A percentile compares a stretch with the other conserved stretches of the same genome.
Evolutionary conservation across 1,284 basidiomycete genomes (phyloP).

Genomic region (Leucoagaricus sp.): DNA sequence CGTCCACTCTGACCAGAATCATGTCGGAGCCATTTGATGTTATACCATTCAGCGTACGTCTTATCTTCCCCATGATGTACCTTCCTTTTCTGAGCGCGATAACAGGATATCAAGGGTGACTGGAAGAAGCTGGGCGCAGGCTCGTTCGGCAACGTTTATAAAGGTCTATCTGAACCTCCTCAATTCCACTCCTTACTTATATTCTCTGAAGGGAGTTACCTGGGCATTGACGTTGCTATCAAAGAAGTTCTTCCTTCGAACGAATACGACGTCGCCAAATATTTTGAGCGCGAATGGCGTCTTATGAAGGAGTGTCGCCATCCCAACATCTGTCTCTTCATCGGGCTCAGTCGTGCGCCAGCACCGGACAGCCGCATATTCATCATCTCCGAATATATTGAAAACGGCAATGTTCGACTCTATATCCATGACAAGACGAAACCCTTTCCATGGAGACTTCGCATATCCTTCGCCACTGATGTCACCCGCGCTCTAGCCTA

Average conservation of each 20-base stretch:
- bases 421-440: constrained; percentile 82
- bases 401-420: constrained; percentile 83
- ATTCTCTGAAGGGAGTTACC: constrained; percentile 70
- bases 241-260: constrained; percentile 92
- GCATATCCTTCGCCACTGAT: constrained; percentile 93
- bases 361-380: constrained; percentile 82
- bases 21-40: constrained; percentile 76
- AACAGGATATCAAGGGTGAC: constrained; percentile 82
- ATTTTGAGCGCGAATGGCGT: constrained; percentile 97
- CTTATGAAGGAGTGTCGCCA: constrained; percentile 86
- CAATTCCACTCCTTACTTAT: constrained; percentile 1
- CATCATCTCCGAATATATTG: constrained; percentile 89
- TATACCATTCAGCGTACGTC: constrained; percentile 72
- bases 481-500: constrained; percentile 95
- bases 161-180: constrained; percentile 50
- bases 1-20: constrained; percentile 9
- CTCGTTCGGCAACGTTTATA: constrained; percentile 92
- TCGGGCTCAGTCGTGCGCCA: constrained; percentile 89
- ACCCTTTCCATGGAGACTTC: constrained; percentile 87
- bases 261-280: constrained; percentile 93
- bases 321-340: constrained; percentile 93
- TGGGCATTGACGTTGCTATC: constrained; percentile 95
- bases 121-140: constrained; percentile 90
- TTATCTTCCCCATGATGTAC: neutral
- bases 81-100: neutral